Evolutionary conservation across 805 yeast species (phyloP).

Genomic region (Candida pini): DNA sequence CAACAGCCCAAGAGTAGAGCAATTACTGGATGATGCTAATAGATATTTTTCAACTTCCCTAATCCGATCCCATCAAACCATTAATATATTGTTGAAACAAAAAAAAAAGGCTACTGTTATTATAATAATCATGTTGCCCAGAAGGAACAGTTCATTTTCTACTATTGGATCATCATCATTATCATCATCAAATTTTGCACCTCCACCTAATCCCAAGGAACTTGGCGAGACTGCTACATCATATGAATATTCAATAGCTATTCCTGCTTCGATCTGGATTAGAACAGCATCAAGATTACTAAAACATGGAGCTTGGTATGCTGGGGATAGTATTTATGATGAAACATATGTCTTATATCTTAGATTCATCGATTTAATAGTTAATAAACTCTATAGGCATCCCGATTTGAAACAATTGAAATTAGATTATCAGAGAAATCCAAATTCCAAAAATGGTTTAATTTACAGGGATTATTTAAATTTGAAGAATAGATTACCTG

Average conservation of each 20-base stretch:
- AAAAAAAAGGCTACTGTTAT: no score
- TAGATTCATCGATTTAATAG: constrained; percentile 53
- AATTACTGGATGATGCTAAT: no score
- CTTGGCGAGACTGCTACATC: constrained; percentile 43
- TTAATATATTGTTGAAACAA: no score
- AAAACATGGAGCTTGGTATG: constrained; percentile 43
- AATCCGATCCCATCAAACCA: no score
- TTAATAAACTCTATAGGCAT: constrained; percentile 40
- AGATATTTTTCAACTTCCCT: no score
- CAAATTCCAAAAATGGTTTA: constrained; percentile 19
- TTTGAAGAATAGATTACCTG: constrained; percentile 17
- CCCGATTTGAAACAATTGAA: constrained; percentile 34
- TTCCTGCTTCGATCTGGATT: constrained; percentile 51
- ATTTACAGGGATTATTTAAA: constrained; percentile 21
- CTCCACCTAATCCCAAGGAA: constrained; percentile 27
- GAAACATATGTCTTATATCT: constrained; percentile 53
- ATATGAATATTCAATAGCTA: constrained; percentile 46
- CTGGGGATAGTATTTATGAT: constrained; percentile 35
- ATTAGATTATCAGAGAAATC: constrained; percentile 13
- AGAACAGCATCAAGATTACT: constrained; percentile 45
- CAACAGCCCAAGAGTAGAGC: no score
- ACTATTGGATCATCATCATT: constrained; percentile 11
- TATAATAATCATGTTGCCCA: constrained; percentile 7
- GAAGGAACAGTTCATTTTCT: constrained; percentile 13
- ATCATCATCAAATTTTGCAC: constrained; percentile 10